Conservation (phyloP, 805 yeast genomes). For the Scheffersomyces lignosus region DNA sequence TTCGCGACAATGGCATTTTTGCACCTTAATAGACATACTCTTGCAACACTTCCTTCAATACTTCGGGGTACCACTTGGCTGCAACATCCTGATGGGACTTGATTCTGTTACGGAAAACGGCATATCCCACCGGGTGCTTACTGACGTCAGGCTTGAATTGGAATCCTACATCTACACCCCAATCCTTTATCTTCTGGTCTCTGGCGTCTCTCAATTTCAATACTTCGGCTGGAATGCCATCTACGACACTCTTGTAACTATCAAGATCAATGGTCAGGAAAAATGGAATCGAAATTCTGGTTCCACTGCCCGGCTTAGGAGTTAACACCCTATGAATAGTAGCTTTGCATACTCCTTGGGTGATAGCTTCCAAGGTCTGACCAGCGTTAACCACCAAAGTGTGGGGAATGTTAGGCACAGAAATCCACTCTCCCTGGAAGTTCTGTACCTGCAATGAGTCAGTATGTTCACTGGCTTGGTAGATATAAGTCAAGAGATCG, state of each 20-base stretch:
- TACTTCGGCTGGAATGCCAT: constrained; percentile 27
- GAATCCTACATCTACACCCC: constrained; percentile 41
- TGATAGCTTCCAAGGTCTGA: constrained; percentile 59
- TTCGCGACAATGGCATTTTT: no score
- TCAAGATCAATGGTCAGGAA: constrained; percentile 49
- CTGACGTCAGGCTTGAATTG: constrained; percentile 38
- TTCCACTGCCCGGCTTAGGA: constrained; percentile 40
- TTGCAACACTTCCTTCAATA: constrained; percentile 31
- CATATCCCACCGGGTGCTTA: constrained; percentile 46
- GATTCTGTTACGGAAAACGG: constrained; percentile 47
- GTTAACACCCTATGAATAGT: constrained; percentile 56
- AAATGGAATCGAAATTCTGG: constrained; percentile 48
- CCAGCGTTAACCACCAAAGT: constrained; percentile 59
- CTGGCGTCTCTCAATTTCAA: constrained; percentile 31
- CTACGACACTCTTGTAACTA: constrained; percentile 27
- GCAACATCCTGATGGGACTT: constrained; percentile 47
- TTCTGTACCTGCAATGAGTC: constrained; percentile 58
- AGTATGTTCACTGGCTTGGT: constrained; percentile 50
- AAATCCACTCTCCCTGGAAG: constrained; percentile 56
- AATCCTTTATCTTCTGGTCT: constrained; percentile 31
- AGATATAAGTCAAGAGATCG: constrained; percentile 59
- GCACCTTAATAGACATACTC: no score
- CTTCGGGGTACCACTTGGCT: constrained; percentile 42
- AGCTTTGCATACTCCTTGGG: constrained; percentile 59
- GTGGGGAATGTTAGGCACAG: constrained; percentile 49